A percentile compares a stretch with the other conserved stretches of the same genome.
Conservation (phyloP, 176 grass and related monocot genomes). For the Ampelocalamus luodianensis region DNA sequence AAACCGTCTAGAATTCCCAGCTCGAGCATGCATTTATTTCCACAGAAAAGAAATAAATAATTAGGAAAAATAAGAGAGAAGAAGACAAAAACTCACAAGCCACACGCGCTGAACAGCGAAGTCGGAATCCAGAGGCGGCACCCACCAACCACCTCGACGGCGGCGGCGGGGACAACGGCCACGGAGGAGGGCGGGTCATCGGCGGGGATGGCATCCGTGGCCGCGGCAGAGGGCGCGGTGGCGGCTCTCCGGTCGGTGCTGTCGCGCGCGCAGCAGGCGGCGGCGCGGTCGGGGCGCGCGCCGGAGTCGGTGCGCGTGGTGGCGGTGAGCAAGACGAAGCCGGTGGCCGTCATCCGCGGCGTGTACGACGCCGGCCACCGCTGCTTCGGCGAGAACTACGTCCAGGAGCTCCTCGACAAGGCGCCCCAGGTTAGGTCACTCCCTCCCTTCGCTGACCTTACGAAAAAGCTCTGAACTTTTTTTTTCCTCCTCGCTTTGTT, state of each 20-base stretch:
- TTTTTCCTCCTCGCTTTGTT: not conserved
- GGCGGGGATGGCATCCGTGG: constrained; percentile 56
- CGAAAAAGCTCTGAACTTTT: not conserved
- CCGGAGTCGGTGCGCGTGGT: constrained; percentile 58
- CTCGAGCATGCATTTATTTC: not conserved
- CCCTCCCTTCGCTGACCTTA: too few relatives aligned
- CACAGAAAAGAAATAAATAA: not conserved
- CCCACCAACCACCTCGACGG: constrained; percentile 11
- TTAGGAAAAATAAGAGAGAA: not conserved
- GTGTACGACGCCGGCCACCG: constrained; percentile 86
- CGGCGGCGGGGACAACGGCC: constrained; percentile 15
- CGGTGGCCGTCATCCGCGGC: constrained; percentile 49
- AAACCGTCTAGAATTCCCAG: not conserved
- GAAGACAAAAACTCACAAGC: not conserved
- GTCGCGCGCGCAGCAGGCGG: constrained; percentile 71
- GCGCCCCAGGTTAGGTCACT: constrained; percentile 65
- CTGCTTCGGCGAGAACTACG: constrained; percentile 95
- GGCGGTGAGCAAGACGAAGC: constrained; percentile 82
- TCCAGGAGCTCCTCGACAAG: constrained; percentile 94
- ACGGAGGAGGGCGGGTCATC: constrained; percentile 24
- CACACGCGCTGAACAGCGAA: not conserved
- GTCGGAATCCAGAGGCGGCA: not conserved
- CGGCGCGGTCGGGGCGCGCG: constrained; percentile 53
- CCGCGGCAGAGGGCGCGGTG: constrained; percentile 52
- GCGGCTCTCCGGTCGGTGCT: constrained; percentile 70